Evolutionary conservation across 1,284 basidiomycete genomes (phyloP), one percentile per base, ranked within the genome.

Genomic region (Fomitopsis pinicola): DNA sequence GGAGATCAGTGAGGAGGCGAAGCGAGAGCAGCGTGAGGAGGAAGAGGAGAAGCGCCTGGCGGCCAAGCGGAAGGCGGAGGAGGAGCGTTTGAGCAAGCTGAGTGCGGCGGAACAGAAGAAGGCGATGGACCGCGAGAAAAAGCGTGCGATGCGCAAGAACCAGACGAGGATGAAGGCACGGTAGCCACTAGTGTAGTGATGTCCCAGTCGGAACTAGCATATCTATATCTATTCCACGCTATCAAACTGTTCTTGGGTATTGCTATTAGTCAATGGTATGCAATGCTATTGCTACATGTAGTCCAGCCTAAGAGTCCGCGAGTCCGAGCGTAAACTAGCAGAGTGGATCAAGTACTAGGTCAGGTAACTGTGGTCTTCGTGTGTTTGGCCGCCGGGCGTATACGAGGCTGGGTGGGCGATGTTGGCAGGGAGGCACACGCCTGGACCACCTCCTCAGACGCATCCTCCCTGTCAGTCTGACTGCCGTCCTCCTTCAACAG

Each of bases 101-200:
- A 88, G 86, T 67, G 85, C 92, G 42, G 83, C 89, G 59, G 93
- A 95, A 72, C 89, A 93, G 77, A 88, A 90, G 14, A 64, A 90
- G 87, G 76, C 83, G 64, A 77, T 91, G 62, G 91, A 92, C 59
- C 86, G 88, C 64, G 91, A 91, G 68, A 86, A 86, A 63, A 93
- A 91, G 73, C 86, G 87, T 42, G 75, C 78, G 30, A 63, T 91
- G 62, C 83, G 83, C 65, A 92, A 91, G 74, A 78, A 81, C 44
- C 90, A 91, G 69, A 82, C 82, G 58, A 91, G 89, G 73, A 72
- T 80, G 35, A 75, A 77, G 72, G 64, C 77, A 77, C 69, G 82
- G 77, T 75, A 83, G 28, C 35, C 10, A 42, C 35, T 9, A 19
- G 19, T 14, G 7, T 28, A 9, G 19, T 19, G n/a, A 14, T 2